Percentiles rank a stretch among this genome's conserved stretches.
Conservation (phyloP, 768 basidiomycete species). For the Crepidotus variabilis region DNA sequence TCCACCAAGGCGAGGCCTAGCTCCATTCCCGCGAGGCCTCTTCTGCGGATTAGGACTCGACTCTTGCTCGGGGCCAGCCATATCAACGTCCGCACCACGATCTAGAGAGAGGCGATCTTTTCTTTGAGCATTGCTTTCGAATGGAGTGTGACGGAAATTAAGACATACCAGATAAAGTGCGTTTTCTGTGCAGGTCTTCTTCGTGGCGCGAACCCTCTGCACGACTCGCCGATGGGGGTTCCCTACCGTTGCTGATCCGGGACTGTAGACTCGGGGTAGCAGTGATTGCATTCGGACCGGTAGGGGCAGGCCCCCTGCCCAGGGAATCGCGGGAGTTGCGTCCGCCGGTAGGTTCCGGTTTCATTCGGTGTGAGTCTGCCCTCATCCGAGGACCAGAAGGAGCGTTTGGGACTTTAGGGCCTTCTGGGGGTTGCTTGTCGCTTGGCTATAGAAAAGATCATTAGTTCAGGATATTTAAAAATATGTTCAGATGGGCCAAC, state of each 20-base stretch:
- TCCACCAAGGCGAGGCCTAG: slow-evolving; percentile 24
- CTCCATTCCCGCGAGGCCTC: slow-evolving; percentile 53
- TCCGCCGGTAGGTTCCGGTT: slow-evolving; percentile 16
- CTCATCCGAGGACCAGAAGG: slow-evolving; percentile 59
- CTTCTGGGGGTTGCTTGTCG: slow-evolving; percentile 57
- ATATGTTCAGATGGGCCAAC: slow-evolving; percentile 26
- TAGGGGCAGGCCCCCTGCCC: slow-evolving; percentile 15
- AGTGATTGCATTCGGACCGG: slow-evolving; percentile 13
- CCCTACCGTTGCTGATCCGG: slow-evolving; percentile 52
- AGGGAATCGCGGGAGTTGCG: slow-evolving; percentile 41
- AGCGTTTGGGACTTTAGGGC: slow-evolving; percentile 53
- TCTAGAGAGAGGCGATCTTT: slow-evolving; percentile 32
- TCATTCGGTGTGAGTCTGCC: slow-evolving; percentile 27
- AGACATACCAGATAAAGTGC: slow-evolving; percentile 60
- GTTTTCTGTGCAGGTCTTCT: slow-evolving; percentile 63
- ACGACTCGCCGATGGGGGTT: slow-evolving; percentile 40
- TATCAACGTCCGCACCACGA: slow-evolving; percentile 54
- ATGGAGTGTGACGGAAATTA: background rate
- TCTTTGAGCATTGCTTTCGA: background rate
- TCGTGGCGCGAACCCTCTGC: slow-evolving; percentile 48
- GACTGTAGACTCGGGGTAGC: slow-evolving; percentile 28
- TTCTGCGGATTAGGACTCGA: slow-evolving; percentile 45
- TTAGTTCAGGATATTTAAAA: slow-evolving; percentile 3
- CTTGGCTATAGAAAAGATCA: slow-evolving; percentile 29
- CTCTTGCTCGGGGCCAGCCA: slow-evolving; percentile 32